Evolutionary conservation across 169 alveolate species (phyloP).

Genomic region (Plasmodium falciparum): DNA sequence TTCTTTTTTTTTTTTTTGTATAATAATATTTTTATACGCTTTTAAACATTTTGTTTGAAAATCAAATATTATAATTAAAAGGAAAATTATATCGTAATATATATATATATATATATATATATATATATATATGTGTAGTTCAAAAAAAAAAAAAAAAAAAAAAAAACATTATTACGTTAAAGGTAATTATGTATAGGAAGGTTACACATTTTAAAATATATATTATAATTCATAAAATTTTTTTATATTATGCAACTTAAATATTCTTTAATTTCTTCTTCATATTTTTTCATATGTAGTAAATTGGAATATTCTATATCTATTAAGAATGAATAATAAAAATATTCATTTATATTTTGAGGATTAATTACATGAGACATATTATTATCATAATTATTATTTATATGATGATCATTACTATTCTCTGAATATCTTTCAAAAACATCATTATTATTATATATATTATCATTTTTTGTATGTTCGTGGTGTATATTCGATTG

Average conservation of each 20-base stretch:
- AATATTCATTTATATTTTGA: slow-evolving; percentile 17
- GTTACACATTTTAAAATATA: too few relatives aligned
- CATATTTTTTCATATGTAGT: slow-evolving; percentile 67
- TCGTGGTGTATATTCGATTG: neutral
- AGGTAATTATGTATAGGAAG: too few relatives aligned
- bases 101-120: too few relatives aligned
- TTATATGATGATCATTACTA: neutral
- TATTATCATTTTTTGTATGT: neutral
- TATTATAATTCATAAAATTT: neutral
- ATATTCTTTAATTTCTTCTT: slow-evolving; percentile 50
- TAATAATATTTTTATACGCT: too few relatives aligned
- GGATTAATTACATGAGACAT: neutral
- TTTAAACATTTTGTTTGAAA: too few relatives aligned
- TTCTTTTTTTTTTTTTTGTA: too few relatives aligned
- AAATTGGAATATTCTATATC: slow-evolving; percentile 74
- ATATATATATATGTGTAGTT: too few relatives aligned
- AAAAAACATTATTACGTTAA: too few relatives aligned
- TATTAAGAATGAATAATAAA: slow-evolving; percentile 47
- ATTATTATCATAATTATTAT: neutral
- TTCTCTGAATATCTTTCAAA: neutral
- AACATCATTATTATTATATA: slow-evolving; percentile 1
- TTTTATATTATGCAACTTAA: slow-evolving; percentile 7
- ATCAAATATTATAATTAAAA: too few relatives aligned
- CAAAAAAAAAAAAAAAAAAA: too few relatives aligned
- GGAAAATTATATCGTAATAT: too few relatives aligned